Conservation (phyloP, 345 rosid genomes). For the Arabis alpina region DNA sequence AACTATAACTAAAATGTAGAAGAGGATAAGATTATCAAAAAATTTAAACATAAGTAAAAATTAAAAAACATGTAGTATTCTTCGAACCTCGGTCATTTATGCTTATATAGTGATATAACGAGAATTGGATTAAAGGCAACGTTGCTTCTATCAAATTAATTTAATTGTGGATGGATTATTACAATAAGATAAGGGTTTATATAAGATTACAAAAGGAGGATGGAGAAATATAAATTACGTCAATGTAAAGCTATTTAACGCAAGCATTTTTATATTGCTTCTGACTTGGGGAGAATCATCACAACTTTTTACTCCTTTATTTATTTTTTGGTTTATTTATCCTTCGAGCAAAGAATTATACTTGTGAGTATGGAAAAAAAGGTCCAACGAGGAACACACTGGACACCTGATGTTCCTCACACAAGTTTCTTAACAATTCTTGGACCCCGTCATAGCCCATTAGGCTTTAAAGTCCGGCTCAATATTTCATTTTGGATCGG, state of each 20-base stretch:
- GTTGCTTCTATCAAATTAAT: neutral
- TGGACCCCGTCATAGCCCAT: neutral
- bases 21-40: neutral
- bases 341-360: conserved; percentile 34
- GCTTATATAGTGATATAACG: neutral
- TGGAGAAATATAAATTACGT: conserved; percentile 4
- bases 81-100: conserved; percentile 27
- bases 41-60: too few relatives aligned
- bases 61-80: neutral
- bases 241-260: conserved; percentile 2
- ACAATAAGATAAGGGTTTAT: conserved; percentile 7
- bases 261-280: conserved; percentile 41
- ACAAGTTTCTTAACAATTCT: conserved; percentile 17
- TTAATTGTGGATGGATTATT: conserved; percentile 19
- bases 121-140: conserved; percentile 5
- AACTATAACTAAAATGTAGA: neutral
- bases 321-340: conserved; percentile 2
- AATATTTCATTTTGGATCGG: neutral
- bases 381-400: conserved; percentile 17
- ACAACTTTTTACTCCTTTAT: conserved; percentile 17
- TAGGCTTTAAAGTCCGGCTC: conserved; percentile 8
- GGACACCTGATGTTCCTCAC: conserved; percentile 1
- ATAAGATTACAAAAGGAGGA: conserved; percentile 7
- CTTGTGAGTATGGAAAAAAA: neutral
- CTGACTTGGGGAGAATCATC: conserved; percentile 9